These are phyloP conservation scores for Zostera marina DNA, from an alignment of 116 monocot species.

Conservation along the genomic window DNA sequence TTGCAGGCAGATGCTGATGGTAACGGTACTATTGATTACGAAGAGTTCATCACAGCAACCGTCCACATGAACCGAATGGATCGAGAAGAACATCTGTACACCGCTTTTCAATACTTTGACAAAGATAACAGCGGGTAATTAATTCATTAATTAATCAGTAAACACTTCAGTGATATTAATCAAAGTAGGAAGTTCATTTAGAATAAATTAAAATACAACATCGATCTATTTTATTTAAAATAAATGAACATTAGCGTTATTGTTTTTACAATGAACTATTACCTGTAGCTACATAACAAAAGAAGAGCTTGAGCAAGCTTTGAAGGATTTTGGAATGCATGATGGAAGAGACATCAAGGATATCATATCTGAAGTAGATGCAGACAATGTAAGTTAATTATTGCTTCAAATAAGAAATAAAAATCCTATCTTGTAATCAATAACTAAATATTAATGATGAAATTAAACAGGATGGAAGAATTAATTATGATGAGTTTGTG, in stretches of 20 bases:
- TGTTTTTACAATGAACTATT: background rate
- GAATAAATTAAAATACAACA: too few relatives aligned
- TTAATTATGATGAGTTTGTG: conserved; percentile 81
- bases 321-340: conserved; percentile 64
- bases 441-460: background rate
- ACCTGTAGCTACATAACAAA: conserved; percentile 65
- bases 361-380: conserved; percentile 66
- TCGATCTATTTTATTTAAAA: too few relatives aligned
- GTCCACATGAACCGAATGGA: conserved; percentile 94
- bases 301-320: conserved; percentile 95
- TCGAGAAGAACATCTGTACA: conserved; percentile 77
- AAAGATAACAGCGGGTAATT: conserved; percentile 84
- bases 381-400: conserved; percentile 54
- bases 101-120: conserved; percentile 86
- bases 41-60: conserved; percentile 93
- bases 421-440: too few relatives aligned
- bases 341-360: conserved; percentile 74
- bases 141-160: too few relatives aligned
- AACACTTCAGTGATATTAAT: too few relatives aligned
- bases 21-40: conserved; percentile 86
- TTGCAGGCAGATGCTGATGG: conserved; percentile 93
- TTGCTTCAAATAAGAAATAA: background rate
- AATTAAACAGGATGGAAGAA: conserved; percentile 58
- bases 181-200: too few relatives aligned
- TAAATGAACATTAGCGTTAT: too few relatives aligned